Evolutionary conservation across 257 asterid species (phyloP), one percentile per base, ranked within the genome.

Genomic region (Fraxinus americana): DNA sequence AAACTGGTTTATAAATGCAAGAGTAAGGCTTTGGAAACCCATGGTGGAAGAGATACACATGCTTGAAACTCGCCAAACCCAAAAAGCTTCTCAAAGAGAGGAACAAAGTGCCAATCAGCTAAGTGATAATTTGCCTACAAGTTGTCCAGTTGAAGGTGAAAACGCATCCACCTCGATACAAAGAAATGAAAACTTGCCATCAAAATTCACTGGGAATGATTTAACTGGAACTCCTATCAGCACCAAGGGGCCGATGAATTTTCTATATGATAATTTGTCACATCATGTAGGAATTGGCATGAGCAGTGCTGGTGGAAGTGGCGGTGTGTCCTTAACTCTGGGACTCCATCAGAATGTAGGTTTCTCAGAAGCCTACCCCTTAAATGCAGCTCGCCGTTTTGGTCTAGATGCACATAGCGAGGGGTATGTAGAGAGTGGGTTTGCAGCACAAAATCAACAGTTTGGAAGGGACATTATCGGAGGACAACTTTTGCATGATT

Each of bases 1-100:
- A 0, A 95, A 95, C 81, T 95, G 99, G 98, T 95, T 95, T 80
- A 95, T 95, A 81, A 95, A 95, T 12, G 98, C 99, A 9, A 83
- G 99, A 76, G 99, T 95, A 5, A 86, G 99, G 81, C 94, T 95
- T 0, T 95, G 99, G 99, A 95, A 95, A 89, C 99, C 99, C 32
- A 95, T 95, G 99, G 99, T 95, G 80, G 99, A 95, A 81, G 99
- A 95, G 82, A 93, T 95, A 73, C 97, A 93, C 90, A 89, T 75
- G 90, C 97, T 93, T 0, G 98, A 96, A 83, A 93, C 97, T 1
- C 86, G 90, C 5, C 93, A 93, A 66, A 67, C 79, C 72, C 93
- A 91, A 72, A 90, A 91, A 78, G 21, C 76, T 32, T 80, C 89
- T 0, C 90, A 83, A 73, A 80, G 78, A 70, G 90, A 83, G 35